Evolutionary conservation across 2,329 filamentous ascomycete genomes (phyloP).

Genomic region (Eutypa lata): DNA sequence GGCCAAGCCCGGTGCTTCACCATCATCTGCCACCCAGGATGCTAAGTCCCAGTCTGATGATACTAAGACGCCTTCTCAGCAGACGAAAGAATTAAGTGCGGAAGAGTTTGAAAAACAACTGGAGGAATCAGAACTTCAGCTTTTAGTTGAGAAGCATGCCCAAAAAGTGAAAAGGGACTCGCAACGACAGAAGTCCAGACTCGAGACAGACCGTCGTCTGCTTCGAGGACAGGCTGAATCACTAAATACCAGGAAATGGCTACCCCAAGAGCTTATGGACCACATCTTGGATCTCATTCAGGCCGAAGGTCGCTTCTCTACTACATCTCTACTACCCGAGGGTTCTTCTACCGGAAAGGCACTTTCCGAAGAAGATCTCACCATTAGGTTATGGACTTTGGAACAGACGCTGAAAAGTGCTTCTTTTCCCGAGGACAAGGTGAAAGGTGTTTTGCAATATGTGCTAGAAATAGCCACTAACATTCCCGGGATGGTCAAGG

Average conservation of each 20-base stretch:
- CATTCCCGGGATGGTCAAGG: constrained; percentile 53
- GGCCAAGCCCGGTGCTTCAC: constrained; percentile 26
- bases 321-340: constrained; percentile 48
- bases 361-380: constrained; percentile 72
- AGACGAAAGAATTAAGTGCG: constrained; percentile 60
- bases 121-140: constrained; percentile 85
- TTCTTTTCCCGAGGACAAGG: constrained; percentile 63
- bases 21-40: constrained; percentile 22
- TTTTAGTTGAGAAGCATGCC: constrained; percentile 80
- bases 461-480: constrained; percentile 66
- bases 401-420: constrained; percentile 67
- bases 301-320: constrained; percentile 58
- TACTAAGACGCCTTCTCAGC: constrained; percentile 9
- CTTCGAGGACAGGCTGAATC: constrained; percentile 75
- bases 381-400: constrained; percentile 80
- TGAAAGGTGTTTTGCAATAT: constrained; percentile 62
- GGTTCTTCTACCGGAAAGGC: constrained; percentile 46
- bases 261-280: constrained; percentile 75
- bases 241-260: constrained; percentile 72
- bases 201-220: constrained; percentile 82
- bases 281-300: constrained; percentile 72
- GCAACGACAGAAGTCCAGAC: constrained; percentile 68
- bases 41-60: constrained; percentile 13
- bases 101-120: constrained; percentile 89
- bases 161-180: constrained; percentile 77